phyloP scores from a whole-genome alignment of 352 stramenopile species.

The Hyaloperonospora brassicae region DNA sequence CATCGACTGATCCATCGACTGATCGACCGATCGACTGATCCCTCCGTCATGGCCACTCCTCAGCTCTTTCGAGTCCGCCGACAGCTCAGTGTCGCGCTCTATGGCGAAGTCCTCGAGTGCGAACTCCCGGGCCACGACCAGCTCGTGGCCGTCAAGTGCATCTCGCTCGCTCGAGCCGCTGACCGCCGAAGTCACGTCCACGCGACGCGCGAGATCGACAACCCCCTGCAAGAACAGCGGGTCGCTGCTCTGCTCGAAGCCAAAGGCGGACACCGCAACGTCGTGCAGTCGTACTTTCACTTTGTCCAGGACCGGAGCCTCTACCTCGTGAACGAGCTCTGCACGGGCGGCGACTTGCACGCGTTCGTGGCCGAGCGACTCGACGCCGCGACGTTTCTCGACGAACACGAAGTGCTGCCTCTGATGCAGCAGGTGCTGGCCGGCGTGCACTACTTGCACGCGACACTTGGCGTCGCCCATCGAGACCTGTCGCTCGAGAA shows the following conservation, averaged over 20 bases:
- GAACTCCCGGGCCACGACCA: constrained; percentile 9
- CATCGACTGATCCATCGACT: not conserved
- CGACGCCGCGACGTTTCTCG: constrained; percentile 8
- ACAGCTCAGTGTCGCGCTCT: constrained; percentile 16
- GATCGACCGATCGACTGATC: not conserved
- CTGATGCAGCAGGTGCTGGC: constrained; percentile 34
- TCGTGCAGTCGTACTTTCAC: constrained; percentile 23
- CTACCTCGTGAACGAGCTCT: constrained; percentile 50
- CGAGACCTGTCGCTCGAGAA: constrained; percentile 56
- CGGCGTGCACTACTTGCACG: constrained; percentile 40
- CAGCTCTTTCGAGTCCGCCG: constrained; percentile 13
- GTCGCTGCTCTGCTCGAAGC: constrained; percentile 12
- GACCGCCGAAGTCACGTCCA: constrained; percentile 4
- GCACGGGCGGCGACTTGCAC: constrained; percentile 39
- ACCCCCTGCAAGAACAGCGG: constrained; percentile 21
- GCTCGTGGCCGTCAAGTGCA: constrained; percentile 26
- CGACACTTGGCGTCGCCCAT: constrained; percentile 29
- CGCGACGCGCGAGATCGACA: constrained; percentile 17
- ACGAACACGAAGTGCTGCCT: constrained; percentile 22
- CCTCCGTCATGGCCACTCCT: constrained; percentile 1
- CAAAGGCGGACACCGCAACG: constrained; percentile 24
- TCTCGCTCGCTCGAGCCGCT: constrained; percentile 12
- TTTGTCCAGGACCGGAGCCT: constrained; percentile 18
- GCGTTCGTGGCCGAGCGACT: constrained; percentile 13
- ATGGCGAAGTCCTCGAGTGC: constrained; percentile 29